These are phyloP conservation scores for Aureobasidium sp. DNA, from an alignment of 2,329 filamentous ascomycete species.

Conservation along the genomic window DNA sequence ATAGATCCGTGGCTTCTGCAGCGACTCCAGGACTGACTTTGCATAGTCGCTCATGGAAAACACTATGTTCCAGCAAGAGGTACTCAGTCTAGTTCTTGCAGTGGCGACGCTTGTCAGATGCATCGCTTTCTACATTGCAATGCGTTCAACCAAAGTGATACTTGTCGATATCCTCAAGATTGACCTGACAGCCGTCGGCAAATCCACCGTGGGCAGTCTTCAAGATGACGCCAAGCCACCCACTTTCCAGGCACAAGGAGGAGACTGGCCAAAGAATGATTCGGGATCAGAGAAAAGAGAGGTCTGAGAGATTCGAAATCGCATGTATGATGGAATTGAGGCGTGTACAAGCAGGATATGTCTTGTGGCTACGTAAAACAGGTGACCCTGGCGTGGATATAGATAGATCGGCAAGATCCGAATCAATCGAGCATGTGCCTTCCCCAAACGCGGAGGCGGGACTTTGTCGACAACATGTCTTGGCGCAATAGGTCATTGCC, in stretches of 20 bases:
- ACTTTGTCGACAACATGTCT: constrained; percentile 7
- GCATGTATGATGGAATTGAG: background rate
- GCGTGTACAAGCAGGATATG: background rate
- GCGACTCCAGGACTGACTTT: too few species aligned
- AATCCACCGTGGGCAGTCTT: background rate
- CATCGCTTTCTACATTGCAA: background rate
- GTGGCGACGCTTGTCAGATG: background rate
- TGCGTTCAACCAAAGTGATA: background rate
- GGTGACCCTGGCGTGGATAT: background rate
- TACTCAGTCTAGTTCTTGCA: background rate
- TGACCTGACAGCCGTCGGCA: background rate
- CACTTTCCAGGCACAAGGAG: background rate
- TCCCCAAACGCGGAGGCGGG: constrained; percentile 10
- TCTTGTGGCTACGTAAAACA: background rate
- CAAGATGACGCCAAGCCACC: background rate
- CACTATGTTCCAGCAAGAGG: background rate
- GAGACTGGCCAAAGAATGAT: background rate
- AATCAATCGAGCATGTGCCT: too few species aligned
- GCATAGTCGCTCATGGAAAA: background rate
- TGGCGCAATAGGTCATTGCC: constrained; percentile 6
- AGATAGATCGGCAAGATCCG: constrained; percentile 3
- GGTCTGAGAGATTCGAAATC: background rate
- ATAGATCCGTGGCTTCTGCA: too few species aligned
- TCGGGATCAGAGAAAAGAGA: background rate
- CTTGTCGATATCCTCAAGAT: background rate